These are phyloP conservation scores for Litsea cubeba DNA, from an alignment of 164 flowering plant species.

Conservation along the genomic window DNA sequence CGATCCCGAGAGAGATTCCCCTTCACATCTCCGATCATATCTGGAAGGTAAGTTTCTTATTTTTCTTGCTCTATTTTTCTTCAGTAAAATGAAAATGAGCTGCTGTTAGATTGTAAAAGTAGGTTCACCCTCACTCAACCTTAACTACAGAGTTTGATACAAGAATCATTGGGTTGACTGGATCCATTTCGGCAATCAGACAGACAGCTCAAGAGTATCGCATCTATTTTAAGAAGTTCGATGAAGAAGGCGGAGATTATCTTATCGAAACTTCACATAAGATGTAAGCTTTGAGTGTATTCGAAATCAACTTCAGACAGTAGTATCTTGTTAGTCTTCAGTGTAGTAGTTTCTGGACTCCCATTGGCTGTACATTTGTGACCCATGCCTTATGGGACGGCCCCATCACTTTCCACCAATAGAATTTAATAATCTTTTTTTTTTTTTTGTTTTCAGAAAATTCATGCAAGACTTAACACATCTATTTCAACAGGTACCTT, in stretches of 20 bases:
- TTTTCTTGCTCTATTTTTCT: not conserved
- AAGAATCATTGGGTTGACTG: constrained; percentile 74
- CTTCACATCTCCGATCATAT: constrained; percentile 76
- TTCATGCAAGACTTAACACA: not conserved
- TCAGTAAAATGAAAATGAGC: not conserved
- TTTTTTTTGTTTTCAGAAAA: not conserved
- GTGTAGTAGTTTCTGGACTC: too few species aligned
- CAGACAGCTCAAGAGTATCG: constrained; percentile 86
- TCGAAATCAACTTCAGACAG: too few species aligned
- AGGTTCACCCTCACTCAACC: not conserved
- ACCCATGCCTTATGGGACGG: too few species aligned
- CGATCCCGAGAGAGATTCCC: constrained; percentile 83
- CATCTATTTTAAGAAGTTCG: constrained; percentile 65
- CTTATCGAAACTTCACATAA: constrained; percentile 79
- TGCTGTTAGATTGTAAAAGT: not conserved
- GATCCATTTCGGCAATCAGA: constrained; percentile 47
- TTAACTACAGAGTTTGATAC: constrained; percentile 63
- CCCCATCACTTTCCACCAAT: too few species aligned
- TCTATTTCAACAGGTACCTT: constrained; percentile 55
- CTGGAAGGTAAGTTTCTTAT: constrained; percentile 50
- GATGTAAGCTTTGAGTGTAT: constrained; percentile 41
- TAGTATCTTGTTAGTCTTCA: too few species aligned
- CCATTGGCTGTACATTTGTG: too few species aligned
- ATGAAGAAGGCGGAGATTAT: constrained; percentile 85
- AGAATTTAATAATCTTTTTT: too few species aligned